Base-by-base conservation (phyloP, 2,329 filamentous ascomycete species). In the Fusarium poae region DNA sequence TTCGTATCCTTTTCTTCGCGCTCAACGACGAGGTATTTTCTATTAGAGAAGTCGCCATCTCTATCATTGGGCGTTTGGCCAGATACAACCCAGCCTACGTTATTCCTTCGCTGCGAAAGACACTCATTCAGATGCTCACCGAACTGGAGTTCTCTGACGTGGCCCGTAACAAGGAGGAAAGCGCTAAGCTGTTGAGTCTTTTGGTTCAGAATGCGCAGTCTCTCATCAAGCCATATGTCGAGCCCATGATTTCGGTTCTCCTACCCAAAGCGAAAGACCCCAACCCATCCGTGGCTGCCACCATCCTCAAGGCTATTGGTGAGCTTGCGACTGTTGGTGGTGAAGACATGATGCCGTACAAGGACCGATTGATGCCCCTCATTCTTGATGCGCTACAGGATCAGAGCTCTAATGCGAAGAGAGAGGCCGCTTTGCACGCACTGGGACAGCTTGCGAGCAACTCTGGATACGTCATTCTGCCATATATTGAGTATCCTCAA, bases 121-220 rank as follows among this genome's bases (percentile, higher is more conserved):
- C 97, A 8, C 88, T 99, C 27, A 94, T 99, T 61, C 97, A 99
- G 79, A 90, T 99, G 79, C 86, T 99, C 65, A 99, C 96, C 0
- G 95, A 97, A 75, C 91, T 99, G 23, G 94, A 97, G 73, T 98
- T 97, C 75, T 97, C 96, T 9, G 97, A 97, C 77, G 96, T 95
- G 52, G 88, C 95, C 10, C 89, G 93, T 46, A 97, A 95, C 79
- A 98, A 98, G 79, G 95, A 98, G 79, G 96, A 99, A 78, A 97
- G 94, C 73, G 94, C 96, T 12, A 94, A 94, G 76, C 84, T 99
- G 5, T 91, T 99, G 67, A 97, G 94, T 72, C 88, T 98, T 58
- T 88, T 99, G 39, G 95, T 98, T 10, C 91, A 94, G 67, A 97
- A 97, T 75, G 95, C 96, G 0, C 95, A 97, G 63, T 91, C 91